Base-by-base conservation (phyloP, 495 filamentous ascomycete genomes). In the Penicillium bialowiezense region DNA sequence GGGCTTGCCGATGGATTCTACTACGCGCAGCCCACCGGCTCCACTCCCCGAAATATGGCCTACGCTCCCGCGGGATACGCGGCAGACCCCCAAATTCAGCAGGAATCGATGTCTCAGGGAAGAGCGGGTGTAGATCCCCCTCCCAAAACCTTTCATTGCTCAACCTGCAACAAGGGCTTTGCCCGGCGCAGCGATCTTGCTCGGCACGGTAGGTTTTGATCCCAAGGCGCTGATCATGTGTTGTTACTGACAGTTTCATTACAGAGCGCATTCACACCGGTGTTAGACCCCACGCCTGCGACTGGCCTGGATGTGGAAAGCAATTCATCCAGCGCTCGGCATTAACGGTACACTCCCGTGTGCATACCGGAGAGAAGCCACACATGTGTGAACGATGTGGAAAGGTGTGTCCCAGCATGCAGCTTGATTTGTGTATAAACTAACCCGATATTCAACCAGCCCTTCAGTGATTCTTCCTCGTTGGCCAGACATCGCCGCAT, bases 251-350 rank as follows among this genome's bases (percentile, higher is more conserved):
- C 35, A 21, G n/a, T n/a, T 34, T 13, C 59, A 9, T 13, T 28
- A 8, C 61, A 97, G 93, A 98, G 70, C 86, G 93, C 12, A 98
- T 98, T 48, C 93, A 98, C 63, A 96, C 84, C 41, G 95, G 95
- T 12, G 75, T 91, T 35, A 78, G 95, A 31, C 93, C 93, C 29
- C 93, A 98, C 68, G 88, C 90, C 36, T 98, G 93, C 67, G 91
- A 96, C 54, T 87, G 82, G 65, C 87, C 87, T 32, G 86, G 85
- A 14, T 98, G 93, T 67, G 84, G 85, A 24, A 98, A 97, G 64
- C 91, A 92, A 60, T 98, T 98, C 64, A 98, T 98, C 54, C 93
- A 98, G 61, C 83, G 93, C 28, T 97, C 93, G n/a, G 93, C 93
- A 7, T 75, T 98, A 65, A 98, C 93, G 1, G 93, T 98, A 3